Base-by-base conservation (phyloP, 1,284 basidiomycete species). In the Grifola frondosa region DNA sequence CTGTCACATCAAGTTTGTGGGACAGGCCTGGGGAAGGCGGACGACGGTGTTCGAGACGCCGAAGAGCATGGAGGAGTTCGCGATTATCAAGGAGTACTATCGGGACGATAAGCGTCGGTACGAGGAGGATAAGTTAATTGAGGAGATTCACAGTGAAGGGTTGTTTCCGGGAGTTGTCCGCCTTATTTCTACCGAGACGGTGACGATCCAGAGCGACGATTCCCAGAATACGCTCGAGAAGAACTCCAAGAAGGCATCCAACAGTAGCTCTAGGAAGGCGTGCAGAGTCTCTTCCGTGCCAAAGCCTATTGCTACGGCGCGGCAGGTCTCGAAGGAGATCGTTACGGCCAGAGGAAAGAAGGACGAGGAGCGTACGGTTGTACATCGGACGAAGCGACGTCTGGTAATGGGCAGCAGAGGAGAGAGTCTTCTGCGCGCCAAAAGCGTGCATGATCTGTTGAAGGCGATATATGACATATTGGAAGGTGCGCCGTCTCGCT, bases 391-490 rank as follows among this genome's bases (percentile, higher is more conserved):
- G 23, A 44, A 44, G 36, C 41, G 32, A n/a, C 24, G 41, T 9
- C 31, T 49, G 6, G 19, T 49, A 6, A 24, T 45, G 25, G 29
- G 26, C 3, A 44, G 38, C 28, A 19, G 19, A 25, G 43, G 47
- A 1, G 25, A 12, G 12, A 22, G 30, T 21, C 30, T 46, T 3
- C 17, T 19, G 12, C 19, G 24, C 10, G 42, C 47, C 19, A 26
- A 42, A 16, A 36, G 17, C 13, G 35, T 49, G 1, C 36, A 37
- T 22, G 47, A 49, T 21, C 33, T 49, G 15, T 24, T 49, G 22
- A 41, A 35, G 38, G 47, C 47, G 2, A 24, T 43, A 3, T 49
- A 45, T 29, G 47, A 49, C 24, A 24, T 26, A 9, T 15, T 37
- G 6, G 43, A 44, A 45, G 43, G 47, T 49, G 23, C 28, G 43